These are phyloP conservation scores for Cornus florida DNA, from an alignment of 148 eudicot genomes.

Conservation along the genomic window DNA sequence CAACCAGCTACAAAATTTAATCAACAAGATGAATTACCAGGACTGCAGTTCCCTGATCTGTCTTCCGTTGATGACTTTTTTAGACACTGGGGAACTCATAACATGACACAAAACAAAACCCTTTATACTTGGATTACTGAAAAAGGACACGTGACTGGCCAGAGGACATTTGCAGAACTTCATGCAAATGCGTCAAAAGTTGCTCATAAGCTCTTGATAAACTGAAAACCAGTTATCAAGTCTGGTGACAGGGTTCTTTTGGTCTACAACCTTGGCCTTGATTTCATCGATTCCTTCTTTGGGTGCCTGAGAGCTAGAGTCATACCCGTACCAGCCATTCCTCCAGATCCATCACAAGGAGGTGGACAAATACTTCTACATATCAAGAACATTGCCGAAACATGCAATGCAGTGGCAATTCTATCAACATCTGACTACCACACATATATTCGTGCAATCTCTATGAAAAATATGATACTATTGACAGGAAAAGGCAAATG, in stretches of 20 bases:
- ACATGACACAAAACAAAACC: not conserved
- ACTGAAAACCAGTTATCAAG: not conserved
- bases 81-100: constrained; percentile 1
- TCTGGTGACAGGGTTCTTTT: not conserved
- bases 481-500: not conserved
- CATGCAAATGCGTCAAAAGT: not conserved
- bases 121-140: constrained; percentile 1
- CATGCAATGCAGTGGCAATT: constrained; percentile 1
- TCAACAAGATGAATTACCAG: not conserved
- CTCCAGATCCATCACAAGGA: not conserved
- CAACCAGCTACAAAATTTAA: not conserved
- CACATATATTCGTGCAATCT: no score
- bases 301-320: not conserved
- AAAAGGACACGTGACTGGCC: not conserved
- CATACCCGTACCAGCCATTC: not conserved
- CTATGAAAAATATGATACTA: no score
- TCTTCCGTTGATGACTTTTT: not conserved
- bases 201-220: not conserved
- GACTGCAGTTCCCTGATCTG: not conserved
- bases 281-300: not conserved
- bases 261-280: not conserved
- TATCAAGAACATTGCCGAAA: not conserved
- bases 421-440: not conserved
- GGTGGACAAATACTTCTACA: not conserved
- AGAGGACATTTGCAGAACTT: not conserved